Conservation (phyloP, 1,284 basidiomycete genomes). For the Cutaneotrichosporon cavernicola region DNA sequence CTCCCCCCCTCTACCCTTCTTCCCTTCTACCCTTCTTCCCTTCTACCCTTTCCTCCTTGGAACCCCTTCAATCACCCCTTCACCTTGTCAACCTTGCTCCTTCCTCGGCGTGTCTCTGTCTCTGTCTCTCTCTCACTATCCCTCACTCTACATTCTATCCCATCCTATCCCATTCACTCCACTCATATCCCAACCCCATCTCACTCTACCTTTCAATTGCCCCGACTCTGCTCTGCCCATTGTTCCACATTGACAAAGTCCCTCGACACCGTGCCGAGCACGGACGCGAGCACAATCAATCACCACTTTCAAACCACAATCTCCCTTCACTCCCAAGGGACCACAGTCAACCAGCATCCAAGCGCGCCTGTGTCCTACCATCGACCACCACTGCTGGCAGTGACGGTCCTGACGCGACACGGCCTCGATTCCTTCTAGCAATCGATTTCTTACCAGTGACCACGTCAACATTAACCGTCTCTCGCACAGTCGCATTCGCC, state of each 20-base stretch:
- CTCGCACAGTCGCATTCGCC: background rate
- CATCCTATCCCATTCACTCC: background rate
- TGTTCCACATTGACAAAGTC: background rate
- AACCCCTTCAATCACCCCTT: background rate
- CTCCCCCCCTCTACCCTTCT: background rate
- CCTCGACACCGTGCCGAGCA: conserved; percentile 12
- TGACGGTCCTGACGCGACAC: conserved; percentile 2
- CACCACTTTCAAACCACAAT: background rate
- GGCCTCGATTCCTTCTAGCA: conserved; percentile 1
- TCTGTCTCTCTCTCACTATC: background rate
- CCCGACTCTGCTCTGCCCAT: conserved; percentile 3
- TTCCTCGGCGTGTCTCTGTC: background rate
- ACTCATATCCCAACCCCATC: background rate
- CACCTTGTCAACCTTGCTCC: background rate
- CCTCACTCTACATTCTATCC: background rate
- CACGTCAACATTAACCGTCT: background rate
- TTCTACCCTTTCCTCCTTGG: no score
- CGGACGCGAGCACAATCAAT: conserved; percentile 9
- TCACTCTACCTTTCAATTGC: background rate
- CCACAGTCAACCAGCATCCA: background rate
- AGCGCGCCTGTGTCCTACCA: background rate
- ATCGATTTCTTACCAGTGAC: background rate
- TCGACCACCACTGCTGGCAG: conserved; percentile 7
- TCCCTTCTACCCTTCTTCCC: no score
- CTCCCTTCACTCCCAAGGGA: background rate